These are phyloP conservation scores for Microcyclosporella mali DNA, from an alignment of 2,329 filamentous ascomycete genomes.

Conservation along the genomic window DNA sequence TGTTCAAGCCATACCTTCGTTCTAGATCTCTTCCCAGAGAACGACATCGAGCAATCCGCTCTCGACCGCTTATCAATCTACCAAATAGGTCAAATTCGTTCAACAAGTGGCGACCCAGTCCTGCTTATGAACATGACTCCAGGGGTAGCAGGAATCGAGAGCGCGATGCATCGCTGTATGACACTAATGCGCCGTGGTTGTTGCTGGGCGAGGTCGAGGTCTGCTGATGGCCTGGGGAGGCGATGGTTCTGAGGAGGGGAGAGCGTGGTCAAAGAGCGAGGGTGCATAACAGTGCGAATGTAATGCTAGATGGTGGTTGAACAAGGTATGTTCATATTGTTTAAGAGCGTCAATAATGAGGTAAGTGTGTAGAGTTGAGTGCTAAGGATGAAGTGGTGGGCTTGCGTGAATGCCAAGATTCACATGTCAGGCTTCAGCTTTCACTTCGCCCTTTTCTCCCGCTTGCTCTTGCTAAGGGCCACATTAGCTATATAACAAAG, in stretches of 20 bases:
- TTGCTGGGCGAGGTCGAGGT: constrained; percentile 17
- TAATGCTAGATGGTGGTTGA: constrained; percentile 10
- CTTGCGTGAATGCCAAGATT: background rate
- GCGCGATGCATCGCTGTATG: constrained; percentile 12
- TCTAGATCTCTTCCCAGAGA: constrained; percentile 9
- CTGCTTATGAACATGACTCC: constrained; percentile 4
- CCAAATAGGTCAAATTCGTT: constrained; percentile 1
- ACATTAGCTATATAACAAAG: too few relatives aligned
- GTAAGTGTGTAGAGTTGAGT: constrained; percentile 12
- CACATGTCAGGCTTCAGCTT: too few relatives aligned
- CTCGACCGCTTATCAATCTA: constrained; percentile 8
- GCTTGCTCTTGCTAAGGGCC: too few relatives aligned
- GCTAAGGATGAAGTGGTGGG: constrained; percentile 12
- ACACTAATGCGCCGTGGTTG: constrained; percentile 11
- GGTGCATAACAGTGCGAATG: constrained; percentile 21
- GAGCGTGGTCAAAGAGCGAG: constrained; percentile 17
- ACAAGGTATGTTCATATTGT: constrained; percentile 9
- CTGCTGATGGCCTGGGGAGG: constrained; percentile 15
- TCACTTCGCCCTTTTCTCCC: too few relatives aligned
- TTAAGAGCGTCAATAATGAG: constrained; percentile 9
- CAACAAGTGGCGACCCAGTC: constrained; percentile 6
- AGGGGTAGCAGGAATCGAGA: constrained; percentile 1
- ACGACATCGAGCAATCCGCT: constrained; percentile 17
- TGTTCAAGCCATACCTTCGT: constrained; percentile 8
- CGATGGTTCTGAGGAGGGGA: constrained; percentile 9